These are phyloP conservation scores for Nemania serpens DNA, from an alignment of 2,329 filamentous ascomycete genomes.

Conservation along the genomic window DNA sequence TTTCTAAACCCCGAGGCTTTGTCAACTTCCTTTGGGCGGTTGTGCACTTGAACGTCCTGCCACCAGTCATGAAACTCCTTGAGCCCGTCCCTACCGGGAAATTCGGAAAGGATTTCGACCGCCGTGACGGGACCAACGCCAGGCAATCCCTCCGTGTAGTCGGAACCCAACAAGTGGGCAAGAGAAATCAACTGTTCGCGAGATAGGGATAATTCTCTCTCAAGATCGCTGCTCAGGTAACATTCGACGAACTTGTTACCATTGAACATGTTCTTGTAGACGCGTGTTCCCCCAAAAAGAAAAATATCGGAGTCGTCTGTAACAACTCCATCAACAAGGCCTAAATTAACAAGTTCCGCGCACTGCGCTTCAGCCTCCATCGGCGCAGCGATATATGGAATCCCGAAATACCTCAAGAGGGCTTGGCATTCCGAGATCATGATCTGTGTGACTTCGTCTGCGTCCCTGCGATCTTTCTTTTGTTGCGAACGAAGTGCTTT, in stretches of 20 bases:
- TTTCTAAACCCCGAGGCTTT: constrained; percentile 70
- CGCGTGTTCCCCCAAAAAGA: constrained; percentile 90
- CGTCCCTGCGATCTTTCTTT: constrained; percentile 92
- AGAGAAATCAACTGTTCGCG: constrained; percentile 87
- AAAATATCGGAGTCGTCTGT: constrained; percentile 98
- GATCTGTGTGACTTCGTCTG: constrained; percentile 93
- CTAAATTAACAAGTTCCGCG: constrained; percentile 82
- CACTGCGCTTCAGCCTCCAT: constrained; percentile 99
- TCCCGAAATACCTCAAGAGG: constrained; percentile 84
- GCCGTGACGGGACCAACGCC: constrained; percentile 94
- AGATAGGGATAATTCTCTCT: constrained; percentile 85
- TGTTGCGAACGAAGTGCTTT: constrained; percentile 89
- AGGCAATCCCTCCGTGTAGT: constrained; percentile 91
- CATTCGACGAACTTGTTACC: constrained; percentile 97
- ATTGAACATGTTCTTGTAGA: constrained; percentile 99
- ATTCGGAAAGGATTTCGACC: constrained; percentile 91
- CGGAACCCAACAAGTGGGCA: constrained; percentile 87
- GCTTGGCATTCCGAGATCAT: constrained; percentile 97
- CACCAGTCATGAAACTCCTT: constrained; percentile 88
- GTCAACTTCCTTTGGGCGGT: constrained; percentile 68
- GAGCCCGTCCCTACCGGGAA: constrained; percentile 66
- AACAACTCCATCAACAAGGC: constrained; percentile 94
- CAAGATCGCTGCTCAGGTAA: constrained; percentile 81
- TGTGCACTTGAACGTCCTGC: constrained; percentile 71
- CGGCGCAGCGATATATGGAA: constrained; percentile 95